A percentile compares a stretch with the other conserved stretches of the same genome.
phyloP scores from a whole-genome alignment of 108 stramenopile genomes.

The Pseudonitzschia pungens region DNA sequence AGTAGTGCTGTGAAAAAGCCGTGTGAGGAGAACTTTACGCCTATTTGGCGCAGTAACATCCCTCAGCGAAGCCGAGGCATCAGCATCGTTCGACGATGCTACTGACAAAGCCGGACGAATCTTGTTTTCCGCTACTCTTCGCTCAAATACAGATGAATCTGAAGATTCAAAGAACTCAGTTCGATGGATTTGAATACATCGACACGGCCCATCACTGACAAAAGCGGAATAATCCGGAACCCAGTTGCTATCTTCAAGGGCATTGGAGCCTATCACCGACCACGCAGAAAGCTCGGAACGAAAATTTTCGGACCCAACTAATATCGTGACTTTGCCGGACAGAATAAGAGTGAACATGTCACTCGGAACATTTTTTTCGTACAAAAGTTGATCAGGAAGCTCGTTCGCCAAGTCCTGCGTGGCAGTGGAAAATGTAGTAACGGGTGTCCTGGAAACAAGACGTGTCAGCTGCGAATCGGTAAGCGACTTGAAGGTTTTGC shows the following conservation, averaged over 20 bases:
- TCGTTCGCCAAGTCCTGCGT: conserved; percentile 41
- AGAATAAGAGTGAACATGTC: conserved; percentile 80
- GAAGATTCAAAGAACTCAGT: conserved; percentile 60
- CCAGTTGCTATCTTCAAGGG: conserved; percentile 59
- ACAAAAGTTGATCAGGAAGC: conserved; percentile 58
- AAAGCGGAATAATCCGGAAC: conserved; percentile 84
- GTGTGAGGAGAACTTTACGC: background rate
- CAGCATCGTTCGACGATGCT: background rate
- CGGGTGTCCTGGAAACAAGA: conserved; percentile 63
- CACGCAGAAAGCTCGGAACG: conserved; percentile 83
- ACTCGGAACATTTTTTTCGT: conserved; percentile 61
- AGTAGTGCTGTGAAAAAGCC: conserved; percentile 9
- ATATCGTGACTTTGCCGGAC: conserved; percentile 78
- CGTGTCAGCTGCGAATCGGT: conserved; percentile 65
- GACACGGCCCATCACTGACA: conserved; percentile 71
- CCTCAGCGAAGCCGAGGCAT: background rate
- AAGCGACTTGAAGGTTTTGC: conserved; percentile 52
- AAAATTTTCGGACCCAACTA: conserved; percentile 87
- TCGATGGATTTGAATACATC: conserved; percentile 62
- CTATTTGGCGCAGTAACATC: background rate
- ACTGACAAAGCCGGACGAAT: background rate
- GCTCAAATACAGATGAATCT: conserved; percentile 74
- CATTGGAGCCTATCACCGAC: conserved; percentile 76
- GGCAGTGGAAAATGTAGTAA: conserved; percentile 61
- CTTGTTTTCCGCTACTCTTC: conserved; percentile 4